Percentiles rank a stretch among this genome's conserved stretches.
Evolutionary conservation across 2,329 filamentous ascomycete species (phyloP).

Genomic region (Colletotrichum sojae): DNA sequence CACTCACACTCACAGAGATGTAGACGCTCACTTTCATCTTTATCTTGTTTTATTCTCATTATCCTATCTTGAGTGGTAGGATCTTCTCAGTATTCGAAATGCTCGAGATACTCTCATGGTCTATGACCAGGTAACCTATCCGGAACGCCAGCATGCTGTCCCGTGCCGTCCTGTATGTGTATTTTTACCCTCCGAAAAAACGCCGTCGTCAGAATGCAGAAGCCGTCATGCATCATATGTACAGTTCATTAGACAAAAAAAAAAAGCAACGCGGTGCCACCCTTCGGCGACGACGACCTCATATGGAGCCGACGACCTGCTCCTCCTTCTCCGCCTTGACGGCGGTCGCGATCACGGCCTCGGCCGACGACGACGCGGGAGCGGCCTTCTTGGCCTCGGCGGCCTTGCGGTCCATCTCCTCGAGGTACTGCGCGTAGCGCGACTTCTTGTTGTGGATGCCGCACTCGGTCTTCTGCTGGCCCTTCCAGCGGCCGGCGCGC

Average conservation of each 20-base stretch:
- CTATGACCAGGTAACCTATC: slow-evolving; percentile 18
- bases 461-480: slow-evolving; percentile 95
- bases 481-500: slow-evolving; percentile 97
- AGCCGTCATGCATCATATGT: slow-evolving; percentile 40
- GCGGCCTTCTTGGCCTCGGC: slow-evolving; percentile 61
- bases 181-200: slow-evolving; percentile 27
- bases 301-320: slow-evolving; percentile 26
- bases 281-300: neutral
- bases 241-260: slow-evolving; percentile 33
- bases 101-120: slow-evolving; percentile 15
- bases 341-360: slow-evolving; percentile 41
- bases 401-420: slow-evolving; percentile 79
- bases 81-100: slow-evolving; percentile 4
- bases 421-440: slow-evolving; percentile 88
- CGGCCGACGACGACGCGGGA: slow-evolving; percentile 40
- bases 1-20: neutral
- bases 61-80: slow-evolving; percentile 17
- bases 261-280: neutral
- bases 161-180: slow-evolving; percentile 12
- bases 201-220: slow-evolving; percentile 27
- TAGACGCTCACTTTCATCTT: neutral
- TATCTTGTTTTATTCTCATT: slow-evolving; percentile 11
- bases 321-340: slow-evolving; percentile 41
- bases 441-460: slow-evolving; percentile 99
- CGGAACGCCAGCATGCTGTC: slow-evolving; percentile 40